A percentile compares a stretch with the other conserved stretches of the same genome.
Evolutionary conservation across 257 asterid genomes (phyloP).

Genomic region (Solanum ahanhuiri): DNA sequence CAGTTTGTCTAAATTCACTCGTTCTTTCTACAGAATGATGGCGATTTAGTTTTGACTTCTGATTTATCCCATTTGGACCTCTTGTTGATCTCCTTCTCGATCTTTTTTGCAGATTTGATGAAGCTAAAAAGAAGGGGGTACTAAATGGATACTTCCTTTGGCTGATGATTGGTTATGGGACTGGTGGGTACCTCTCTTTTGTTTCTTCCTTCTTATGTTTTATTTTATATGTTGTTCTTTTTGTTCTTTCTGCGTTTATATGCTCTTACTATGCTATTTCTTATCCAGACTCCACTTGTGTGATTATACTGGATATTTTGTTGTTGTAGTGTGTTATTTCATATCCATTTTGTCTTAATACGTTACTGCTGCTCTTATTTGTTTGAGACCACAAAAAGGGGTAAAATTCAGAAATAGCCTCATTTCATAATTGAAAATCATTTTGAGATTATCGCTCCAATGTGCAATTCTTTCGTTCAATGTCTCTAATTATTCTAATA

Average conservation of each 20-base stretch:
- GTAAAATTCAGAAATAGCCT: neutral
- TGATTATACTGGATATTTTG: neutral
- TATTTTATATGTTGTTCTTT: neutral
- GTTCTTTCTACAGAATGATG: neutral
- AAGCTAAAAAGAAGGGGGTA: conserved; percentile 54
- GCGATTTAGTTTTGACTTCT: neutral
- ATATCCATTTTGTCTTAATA: neutral
- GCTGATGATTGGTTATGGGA: conserved; percentile 77
- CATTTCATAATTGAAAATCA: neutral
- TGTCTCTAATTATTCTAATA: neutral
- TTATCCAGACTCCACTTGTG: neutral
- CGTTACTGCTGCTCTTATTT: neutral
- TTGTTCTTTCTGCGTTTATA: neutral
- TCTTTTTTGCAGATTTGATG: conserved; percentile 64
- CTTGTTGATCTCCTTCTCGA: neutral
- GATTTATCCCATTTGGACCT: neutral
- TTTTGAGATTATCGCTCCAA: neutral
- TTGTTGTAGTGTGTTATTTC: neutral
- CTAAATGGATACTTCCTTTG: conserved; percentile 80
- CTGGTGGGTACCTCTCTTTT: conserved; percentile 45
- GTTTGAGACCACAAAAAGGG: neutral
- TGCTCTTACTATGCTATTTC: neutral
- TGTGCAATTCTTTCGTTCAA: neutral
- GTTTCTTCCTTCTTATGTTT: neutral
- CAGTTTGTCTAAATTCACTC: neutral